Evolutionary conservation across 805 yeast species (phyloP).

Genomic region (Saccharomycopsis malanga): DNA sequence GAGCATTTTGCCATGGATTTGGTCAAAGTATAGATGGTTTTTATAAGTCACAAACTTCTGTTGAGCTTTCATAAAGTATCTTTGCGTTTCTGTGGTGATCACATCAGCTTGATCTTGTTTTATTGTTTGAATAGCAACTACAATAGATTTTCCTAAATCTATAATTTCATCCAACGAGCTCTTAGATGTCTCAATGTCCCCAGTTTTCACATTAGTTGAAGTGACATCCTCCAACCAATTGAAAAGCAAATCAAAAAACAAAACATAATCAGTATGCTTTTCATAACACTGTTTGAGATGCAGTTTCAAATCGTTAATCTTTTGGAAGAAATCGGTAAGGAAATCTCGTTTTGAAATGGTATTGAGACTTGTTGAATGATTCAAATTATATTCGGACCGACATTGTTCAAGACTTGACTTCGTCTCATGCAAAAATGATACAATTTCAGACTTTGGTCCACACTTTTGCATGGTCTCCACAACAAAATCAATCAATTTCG

Average conservation of each 20-base stretch:
- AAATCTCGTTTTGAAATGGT: conserved; percentile 3
- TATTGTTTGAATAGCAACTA: conserved; percentile 62
- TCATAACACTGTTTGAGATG: conserved; percentile 33
- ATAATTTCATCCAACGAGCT: background rate
- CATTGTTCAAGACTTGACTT: conserved; percentile 1
- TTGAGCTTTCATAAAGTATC: conserved; percentile 58
- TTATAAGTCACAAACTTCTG: conserved; percentile 36
- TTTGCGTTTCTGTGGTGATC: conserved; percentile 46
- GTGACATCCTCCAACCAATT: conserved; percentile 37
- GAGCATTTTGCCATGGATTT: conserved; percentile 32
- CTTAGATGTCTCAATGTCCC: conserved; percentile 36
- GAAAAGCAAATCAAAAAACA: conserved; percentile 41
- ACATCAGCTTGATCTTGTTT: conserved; percentile 31
- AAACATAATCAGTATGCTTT: conserved; percentile 30
- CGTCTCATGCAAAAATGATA: background rate
- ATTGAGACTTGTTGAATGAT: background rate
- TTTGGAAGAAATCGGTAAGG: conserved; percentile 26
- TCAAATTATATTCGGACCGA: background rate
- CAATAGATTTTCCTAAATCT: conserved; percentile 47
- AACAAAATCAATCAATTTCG: conserved; percentile 34
- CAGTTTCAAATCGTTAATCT: conserved; percentile 25
- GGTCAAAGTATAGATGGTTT: conserved; percentile 36
- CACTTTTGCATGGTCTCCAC: conserved; percentile 19
- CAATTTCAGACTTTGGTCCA: background rate
- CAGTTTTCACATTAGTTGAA: conserved; percentile 21